Base-by-base conservation (phyloP, 495 filamentous ascomycete species). In the Recurvomyces mirabilis region DNA sequence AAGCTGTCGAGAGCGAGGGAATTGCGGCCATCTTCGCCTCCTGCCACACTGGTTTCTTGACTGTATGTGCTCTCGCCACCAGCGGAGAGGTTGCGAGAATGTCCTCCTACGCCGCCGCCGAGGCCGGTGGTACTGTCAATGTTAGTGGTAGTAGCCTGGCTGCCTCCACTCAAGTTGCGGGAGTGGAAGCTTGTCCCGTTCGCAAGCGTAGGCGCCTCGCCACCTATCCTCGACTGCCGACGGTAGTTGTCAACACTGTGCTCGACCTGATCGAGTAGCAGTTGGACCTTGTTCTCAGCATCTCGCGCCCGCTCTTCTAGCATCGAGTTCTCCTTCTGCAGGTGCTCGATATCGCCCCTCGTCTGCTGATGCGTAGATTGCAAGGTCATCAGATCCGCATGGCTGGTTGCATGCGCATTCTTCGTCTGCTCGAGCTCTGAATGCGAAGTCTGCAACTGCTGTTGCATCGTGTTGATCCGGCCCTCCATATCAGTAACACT, bases 211-310 rank as follows among this genome's bases (percentile, higher is more conserved):
- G 63, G 53, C 26, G 46, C 30, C 28, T 46, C 52, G 36, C 40
- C 28, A 40, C 46, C 28, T 21, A 60, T 59, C 36, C 79, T 73
- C 4, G 77, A 81, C 57, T 83, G 87, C 36, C 91, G 80, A 34
- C 91, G 82, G 62, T 94, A 95, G 55, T 89, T 91, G 61, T 89
- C 88, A 13, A 99, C 91, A 2, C 85, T 93, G 12, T 75, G 75
- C 57, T 88, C 88, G 23, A 99, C 85, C 56, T 95, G 89, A 59
- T 96, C 87, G 20, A 99, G 75, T 17, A 96, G 76, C 58, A 93
- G 76, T 30, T 81, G 83, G 35, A 96, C 93, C 54, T 89, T 93
- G 33, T 85, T 75, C 65, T 99, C 91, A 11, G 91, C 91, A 56
- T 94, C 88, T 23, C 78, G 67, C 9, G 88, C 89, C 28, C 89